Percentiles rank a stretch among this genome's conserved stretches.
These are phyloP conservation scores for Thielaviopsis punctulata DNA, from an alignment of 2,329 filamentous ascomycete genomes.

Conservation along the genomic window DNA sequence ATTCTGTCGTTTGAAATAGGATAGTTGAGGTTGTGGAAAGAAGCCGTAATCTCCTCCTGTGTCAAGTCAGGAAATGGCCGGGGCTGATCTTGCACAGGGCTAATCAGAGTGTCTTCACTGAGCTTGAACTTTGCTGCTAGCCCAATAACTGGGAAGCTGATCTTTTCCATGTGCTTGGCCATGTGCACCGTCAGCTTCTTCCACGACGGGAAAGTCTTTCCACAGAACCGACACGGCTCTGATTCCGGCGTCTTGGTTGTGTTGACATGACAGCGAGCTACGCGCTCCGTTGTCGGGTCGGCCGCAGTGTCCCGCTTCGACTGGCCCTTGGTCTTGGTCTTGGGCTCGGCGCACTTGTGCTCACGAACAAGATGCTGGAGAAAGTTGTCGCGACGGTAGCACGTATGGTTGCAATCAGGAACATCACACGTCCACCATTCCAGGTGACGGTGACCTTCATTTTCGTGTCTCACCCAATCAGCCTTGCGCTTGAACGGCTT, in stretches of 20 bases:
- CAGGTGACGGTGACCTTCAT: constrained; percentile 73
- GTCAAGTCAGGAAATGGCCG: constrained; percentile 16
- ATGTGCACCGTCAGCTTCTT: constrained; percentile 90
- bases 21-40: background rate
- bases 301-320: constrained; percentile 39
- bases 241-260: constrained; percentile 48
- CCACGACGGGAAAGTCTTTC: constrained; percentile 64
- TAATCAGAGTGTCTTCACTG: constrained; percentile 47
- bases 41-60: constrained; percentile 12
- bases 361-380: constrained; percentile 82
- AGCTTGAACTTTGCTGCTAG: constrained; percentile 36
- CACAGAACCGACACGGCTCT: constrained; percentile 78
- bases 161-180: constrained; percentile 86
- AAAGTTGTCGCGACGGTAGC: constrained; percentile 83
- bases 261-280: constrained; percentile 60
- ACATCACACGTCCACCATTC: constrained; percentile 84
- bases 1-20: background rate
- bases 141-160: constrained; percentile 62
- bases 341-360: constrained; percentile 73
- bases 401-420: constrained; percentile 63
- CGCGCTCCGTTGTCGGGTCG: constrained; percentile 57
- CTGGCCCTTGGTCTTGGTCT: constrained; percentile 54
- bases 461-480: constrained; percentile 90
- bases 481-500: constrained; percentile 93
- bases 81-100: constrained; percentile 42